These are phyloP conservation scores for Punica granatum DNA, from an alignment of 345 rosid species.

Conservation along the genomic window DNA sequence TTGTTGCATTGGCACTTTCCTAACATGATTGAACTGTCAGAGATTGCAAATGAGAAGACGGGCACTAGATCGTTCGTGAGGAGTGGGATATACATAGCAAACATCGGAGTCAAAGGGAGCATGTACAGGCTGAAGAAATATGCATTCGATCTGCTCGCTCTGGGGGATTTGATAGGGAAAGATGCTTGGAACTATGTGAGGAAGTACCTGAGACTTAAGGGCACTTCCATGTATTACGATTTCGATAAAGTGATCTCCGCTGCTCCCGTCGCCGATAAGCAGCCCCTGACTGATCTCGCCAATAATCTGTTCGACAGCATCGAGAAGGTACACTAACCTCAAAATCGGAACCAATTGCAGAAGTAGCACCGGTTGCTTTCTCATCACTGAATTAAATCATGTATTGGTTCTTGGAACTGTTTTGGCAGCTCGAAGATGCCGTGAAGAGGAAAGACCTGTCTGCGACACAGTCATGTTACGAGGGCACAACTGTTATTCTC, in stretches of 20 bases:
- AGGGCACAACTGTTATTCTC: constrained; percentile 47
- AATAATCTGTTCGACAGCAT: constrained; percentile 71
- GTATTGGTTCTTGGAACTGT: not conserved
- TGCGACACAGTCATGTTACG: constrained; percentile 43
- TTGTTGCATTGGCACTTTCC: not conserved
- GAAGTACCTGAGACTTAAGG: constrained; percentile 71
- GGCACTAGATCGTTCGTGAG: constrained; percentile 64
- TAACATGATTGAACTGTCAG: constrained; percentile 19
- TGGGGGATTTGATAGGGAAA: constrained; percentile 79
- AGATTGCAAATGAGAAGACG: constrained; percentile 57
- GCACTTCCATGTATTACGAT: constrained; percentile 67
- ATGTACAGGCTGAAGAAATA: constrained; percentile 56
- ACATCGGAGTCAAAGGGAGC: constrained; percentile 54
- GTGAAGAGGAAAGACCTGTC: constrained; percentile 42
- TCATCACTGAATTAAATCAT: not conserved
- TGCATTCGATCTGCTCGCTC: constrained; percentile 73
- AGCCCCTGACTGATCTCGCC: constrained; percentile 65
- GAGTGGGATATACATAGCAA: constrained; percentile 55
- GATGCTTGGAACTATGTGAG: constrained; percentile 68
- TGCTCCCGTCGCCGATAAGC: constrained; percentile 48
- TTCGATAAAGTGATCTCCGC: constrained; percentile 76
- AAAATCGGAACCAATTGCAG: not conserved
- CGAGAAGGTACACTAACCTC: constrained; percentile 43
- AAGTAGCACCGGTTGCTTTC: not conserved
- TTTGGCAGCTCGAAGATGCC: constrained; percentile 64